Base-by-base conservation (phyloP, 495 filamentous ascomycete species). In the Penicillium chermesinum region DNA sequence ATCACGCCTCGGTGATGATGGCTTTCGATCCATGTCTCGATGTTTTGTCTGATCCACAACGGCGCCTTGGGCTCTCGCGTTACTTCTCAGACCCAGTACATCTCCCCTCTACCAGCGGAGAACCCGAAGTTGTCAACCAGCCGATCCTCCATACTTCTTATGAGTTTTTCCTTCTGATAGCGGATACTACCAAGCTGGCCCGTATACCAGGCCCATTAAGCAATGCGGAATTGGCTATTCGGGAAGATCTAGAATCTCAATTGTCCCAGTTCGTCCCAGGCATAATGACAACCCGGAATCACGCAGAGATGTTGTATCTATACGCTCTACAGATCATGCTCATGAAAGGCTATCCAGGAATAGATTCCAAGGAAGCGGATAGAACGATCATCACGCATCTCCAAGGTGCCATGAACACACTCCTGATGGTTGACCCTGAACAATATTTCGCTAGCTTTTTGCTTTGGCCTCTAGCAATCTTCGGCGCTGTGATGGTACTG, bases 1-100 rank as follows among this genome's bases (percentile, higher is more conserved):
- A 55, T 17, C 52, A 55, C 8, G 47, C 47, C 2, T 50, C 52
- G 12, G 12, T 55, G 10, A 50, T 55, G 52, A 55, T 55, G 52
- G 10, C 50, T 8, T 55, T 50, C 30, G 52, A 55, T 15, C 47
- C 52, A 17, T 38, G 30, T 2, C 46, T 55, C 7, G 52, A 55
- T 46, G 37, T 9, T 7, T 38, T 55, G 12, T 49, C 52, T 1
- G 20, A 34, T 0, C 18, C 37, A 2, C 35, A 33, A 2, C 16
- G 20, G 0, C 13, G 35, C 3, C 3, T 22, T 3, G n/a, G 47
- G 2, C n/a, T 55, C 16, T 38, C 32, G 7, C 21, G 12, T 0
- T 50, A 44, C 10, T 50, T 50, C 18, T 38, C 46, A 1, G 9
- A 46, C 34, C 30, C 36, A 7, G 22, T n/a, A 18, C 49, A 46